These are phyloP conservation scores for Linum tenue DNA, from an alignment of 345 rosid genomes.

Conservation along the genomic window DNA sequence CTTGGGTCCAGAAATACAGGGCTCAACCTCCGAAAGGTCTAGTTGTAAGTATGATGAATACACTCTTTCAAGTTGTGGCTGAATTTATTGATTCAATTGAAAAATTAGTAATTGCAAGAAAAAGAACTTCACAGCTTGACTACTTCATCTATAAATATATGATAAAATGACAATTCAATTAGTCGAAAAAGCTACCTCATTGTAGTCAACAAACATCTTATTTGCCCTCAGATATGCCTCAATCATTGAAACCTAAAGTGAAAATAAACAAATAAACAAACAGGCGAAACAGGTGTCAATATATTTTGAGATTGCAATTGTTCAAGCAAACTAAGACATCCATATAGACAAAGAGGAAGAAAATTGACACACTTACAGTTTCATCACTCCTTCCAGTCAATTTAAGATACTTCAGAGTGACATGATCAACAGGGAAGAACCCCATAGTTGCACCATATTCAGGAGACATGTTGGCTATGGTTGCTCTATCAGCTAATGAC, in stretches of 20 bases:
- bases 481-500: conserved; percentile 96
- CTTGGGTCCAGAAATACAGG: conserved; percentile 96
- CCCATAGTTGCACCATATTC: conserved; percentile 99
- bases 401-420: conserved; percentile 82
- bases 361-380: conserved; percentile 46
- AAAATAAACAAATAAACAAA: background rate
- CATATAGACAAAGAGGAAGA: background rate
- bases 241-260: conserved; percentile 66
- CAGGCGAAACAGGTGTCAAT: conserved; percentile 11
- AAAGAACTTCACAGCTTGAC: background rate
- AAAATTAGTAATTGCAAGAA: conserved; percentile 3
- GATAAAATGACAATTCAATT: background rate
- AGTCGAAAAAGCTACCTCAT: conserved; percentile 42
- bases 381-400: conserved; percentile 98
- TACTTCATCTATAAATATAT: background rate
- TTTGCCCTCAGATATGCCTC: conserved; percentile 96
- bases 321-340: conserved; percentile 1
- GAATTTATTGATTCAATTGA: conserved; percentile 17
- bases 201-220: conserved; percentile 91
- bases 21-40: conserved; percentile 73
- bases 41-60: conserved; percentile 81
- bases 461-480: conserved; percentile 99
- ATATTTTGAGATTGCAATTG: conserved; percentile 3
- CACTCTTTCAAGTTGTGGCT: conserved; percentile 76
- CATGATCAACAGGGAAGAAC: conserved; percentile 98